Base-by-base conservation (phyloP, 2,329 filamentous ascomycete genomes). In the Fusarium ramigenum region DNA sequence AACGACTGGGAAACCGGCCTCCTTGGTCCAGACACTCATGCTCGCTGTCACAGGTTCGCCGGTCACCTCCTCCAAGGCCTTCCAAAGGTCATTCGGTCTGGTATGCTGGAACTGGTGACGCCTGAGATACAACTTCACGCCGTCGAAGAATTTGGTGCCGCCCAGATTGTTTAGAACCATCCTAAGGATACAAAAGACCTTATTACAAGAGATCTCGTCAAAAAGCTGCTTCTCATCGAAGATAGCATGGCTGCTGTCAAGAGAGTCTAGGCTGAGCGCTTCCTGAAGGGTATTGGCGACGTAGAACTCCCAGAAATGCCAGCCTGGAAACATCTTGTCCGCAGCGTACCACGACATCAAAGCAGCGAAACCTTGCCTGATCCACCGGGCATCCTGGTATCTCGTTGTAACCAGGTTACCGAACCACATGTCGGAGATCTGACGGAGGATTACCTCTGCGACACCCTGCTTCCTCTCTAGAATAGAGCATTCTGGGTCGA, bases 1-100 rank as follows among this genome's bases (percentile, higher is more conserved):
- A 7, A 50, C 4, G 11, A 50, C 21, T 3, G 21, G 47, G 16
- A 34, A 23, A 7, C 28, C n/a, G 7, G 47, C 3, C 0, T 34
- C 2, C 2, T 23, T 23, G 21, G 5, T 50, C 21, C 21, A 49
- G 8, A 14, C 0, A 2, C 16, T 23, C 21, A 50, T 50, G 7
- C 16, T 18, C 1, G 11, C 11, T 7, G 16, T 30, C 1, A 52
- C 4, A 4, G n/a, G 5, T 10, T 19, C 30, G 0, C 21, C 8
- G 1, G 16, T 52, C 0, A 36, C 30, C 1, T 25, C n/a, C 12
- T 52, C 47, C 16, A 11, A 36, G 30, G n/a, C 47, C 30, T 15
- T 36, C 47, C n/a, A 52, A 2, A 36, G 21, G 30, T 8, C 2
- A 36, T 11, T 3, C 8, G 30, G 7, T 16, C 23, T n/a, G 15